Base-by-base conservation (phyloP, 202 grass and related monocot genomes). In the Eragrostis tef region DNA sequence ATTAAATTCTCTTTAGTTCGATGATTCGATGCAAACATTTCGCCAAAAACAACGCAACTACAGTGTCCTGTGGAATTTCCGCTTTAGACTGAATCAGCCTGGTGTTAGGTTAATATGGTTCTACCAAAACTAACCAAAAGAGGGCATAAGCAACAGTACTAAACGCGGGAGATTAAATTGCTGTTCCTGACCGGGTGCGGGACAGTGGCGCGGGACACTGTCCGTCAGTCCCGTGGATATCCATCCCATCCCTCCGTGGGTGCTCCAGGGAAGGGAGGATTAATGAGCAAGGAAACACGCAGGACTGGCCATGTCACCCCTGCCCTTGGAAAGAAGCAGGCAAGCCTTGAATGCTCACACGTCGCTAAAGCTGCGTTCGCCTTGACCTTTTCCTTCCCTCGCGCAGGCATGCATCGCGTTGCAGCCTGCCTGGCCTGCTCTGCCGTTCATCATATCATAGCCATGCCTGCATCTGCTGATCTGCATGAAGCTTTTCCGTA, bases 291-390 rank as follows among this genome's bases (percentile, higher is more conserved):
- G 0, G 12, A 56, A 73, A 44, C 47, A 66, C 54, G 50, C 8
- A 46, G 14, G 50, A 9, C 12, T 11, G 11, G 44, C 42, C 36
- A 5, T 51, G 64, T 43, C 16, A 19, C 47, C 34, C 17, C 52
- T 64, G 85, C 71, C 71, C 54, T 63, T 82, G 64, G 71, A 81
- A 87, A 82, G 31, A 82, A 54, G 64, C 72, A 77, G 45, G 56
- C 54, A 2, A 54, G 79, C 34, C 64, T 71, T 87, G 20, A 87
- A 71, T 87, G 79, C 85, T 25, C 79, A 64, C 64, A 43, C 45
- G 34, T 82, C 46, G 78, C 82, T 39, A 56, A 71, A 79, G 68
- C 16, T 65, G 72, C 45, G 54, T 53, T 42, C 4, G 65, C 36
- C 70, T 77, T 64, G 79, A 82, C 85, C 53, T 53, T 87, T 82